Base-by-base conservation (phyloP, 75 land plant genomes). In the Picea sitchensis region DNA sequence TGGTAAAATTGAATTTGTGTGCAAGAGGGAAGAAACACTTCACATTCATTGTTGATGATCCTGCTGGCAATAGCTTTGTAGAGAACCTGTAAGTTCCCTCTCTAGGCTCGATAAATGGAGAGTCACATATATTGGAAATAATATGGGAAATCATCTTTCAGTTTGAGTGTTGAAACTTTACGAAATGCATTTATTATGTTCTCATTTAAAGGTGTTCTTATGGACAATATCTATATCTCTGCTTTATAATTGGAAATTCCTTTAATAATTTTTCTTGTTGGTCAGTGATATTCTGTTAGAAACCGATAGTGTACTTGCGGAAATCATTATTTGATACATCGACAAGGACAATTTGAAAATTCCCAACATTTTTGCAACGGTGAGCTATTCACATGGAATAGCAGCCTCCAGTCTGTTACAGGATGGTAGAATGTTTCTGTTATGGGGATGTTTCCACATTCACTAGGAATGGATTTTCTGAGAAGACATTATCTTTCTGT, bases 1-100 rank as follows among this genome's bases (percentile, higher is more conserved):
- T 98, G 84, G 58, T 78, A 60, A 95, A 92, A 79, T 77, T 98
- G 82, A 93, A 61, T 65, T 86, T 91, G 38, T 94, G 87, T 84
- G 93, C 91, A 18, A 78, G 78, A 38, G 96, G 90, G 75, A 87
- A 88, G 58, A 81, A 77, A 79, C 75, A 87, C 17, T 95, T 98
- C 80, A 92, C 99, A 14, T 89, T 98, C 79, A 84, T 88, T 14
- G 79, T 98, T 68, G 96, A 96, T 79, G 99, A 98, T 90, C 98
- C 99, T 54, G 88, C 96, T 78, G 99, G 99, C 12, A 98, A 96
- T 85, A 98, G 99, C 87, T 98, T 92, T 72, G 87, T 98, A 83
- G 99, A 98, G 80, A 98, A 98, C 60, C 99, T 95, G 99, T 96
- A 88, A 82, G 91, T 67, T 63, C 36, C 58, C 65, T 30, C 5